Conservation (phyloP, 129 eudicot species). For the Saussurea involucrata region DNA sequence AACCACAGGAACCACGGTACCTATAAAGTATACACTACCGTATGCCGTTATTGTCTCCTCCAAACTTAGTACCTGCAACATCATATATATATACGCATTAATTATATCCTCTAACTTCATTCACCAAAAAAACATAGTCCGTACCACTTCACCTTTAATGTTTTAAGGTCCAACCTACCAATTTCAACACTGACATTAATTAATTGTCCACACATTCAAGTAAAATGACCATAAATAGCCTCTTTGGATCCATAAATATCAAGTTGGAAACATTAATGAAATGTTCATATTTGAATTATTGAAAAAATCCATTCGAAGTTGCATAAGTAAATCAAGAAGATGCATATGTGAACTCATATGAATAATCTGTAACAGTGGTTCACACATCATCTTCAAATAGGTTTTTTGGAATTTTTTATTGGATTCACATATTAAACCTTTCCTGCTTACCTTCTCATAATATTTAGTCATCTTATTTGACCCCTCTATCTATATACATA, state of each 20-base stretch:
- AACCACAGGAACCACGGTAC: slow-evolving; percentile 60
- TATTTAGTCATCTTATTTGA: too few relatives aligned
- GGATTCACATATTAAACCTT: too few relatives aligned
- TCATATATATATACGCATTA: not conserved
- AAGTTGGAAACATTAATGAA: too few relatives aligned
- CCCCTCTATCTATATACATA: too few relatives aligned
- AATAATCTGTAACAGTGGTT: too few relatives aligned
- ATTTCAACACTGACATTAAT: not conserved
- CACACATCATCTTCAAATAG: too few relatives aligned
- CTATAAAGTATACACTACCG: slow-evolving; percentile 74
- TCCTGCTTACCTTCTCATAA: too few relatives aligned
- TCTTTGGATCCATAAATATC: not conserved
- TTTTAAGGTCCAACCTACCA: not conserved
- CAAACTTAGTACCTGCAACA: slow-evolving; percentile 59
- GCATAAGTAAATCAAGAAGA: too few relatives aligned
- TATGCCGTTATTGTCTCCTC: slow-evolving; percentile 77
- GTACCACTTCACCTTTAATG: not conserved
- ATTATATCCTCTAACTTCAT: not conserved
- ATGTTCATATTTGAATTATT: too few relatives aligned
- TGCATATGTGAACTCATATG: too few relatives aligned
- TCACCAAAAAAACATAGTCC: not conserved
- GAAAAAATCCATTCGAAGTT: too few relatives aligned
- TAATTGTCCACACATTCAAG: not conserved
- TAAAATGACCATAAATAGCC: not conserved
- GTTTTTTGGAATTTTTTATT: too few relatives aligned